These are phyloP conservation scores for Centella asiatica DNA, from an alignment of 129 eudicot species.

Conservation along the genomic window DNA sequence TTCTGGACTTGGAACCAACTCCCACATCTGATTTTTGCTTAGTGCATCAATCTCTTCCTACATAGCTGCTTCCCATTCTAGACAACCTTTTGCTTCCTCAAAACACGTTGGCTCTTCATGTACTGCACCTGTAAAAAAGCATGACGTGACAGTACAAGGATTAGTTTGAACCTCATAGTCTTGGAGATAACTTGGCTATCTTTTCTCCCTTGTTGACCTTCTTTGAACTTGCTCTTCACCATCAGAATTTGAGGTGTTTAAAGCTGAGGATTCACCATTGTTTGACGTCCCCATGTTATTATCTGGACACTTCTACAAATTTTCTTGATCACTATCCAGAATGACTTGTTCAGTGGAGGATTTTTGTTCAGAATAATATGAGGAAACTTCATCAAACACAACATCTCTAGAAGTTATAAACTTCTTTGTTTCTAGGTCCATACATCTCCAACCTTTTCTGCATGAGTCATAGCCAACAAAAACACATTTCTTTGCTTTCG, in stretches of 20 bases:
- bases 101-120: background rate
- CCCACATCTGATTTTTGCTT: too few relatives aligned
- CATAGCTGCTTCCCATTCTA: background rate
- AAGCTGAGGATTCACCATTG: background rate
- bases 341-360: too few relatives aligned
- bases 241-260: background rate
- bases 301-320: background rate
- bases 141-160: background rate
- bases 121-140: background rate
- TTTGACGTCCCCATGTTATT: background rate
- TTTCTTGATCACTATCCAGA: background rate
- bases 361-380: background rate
- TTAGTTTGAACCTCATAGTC: background rate
- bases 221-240: background rate
- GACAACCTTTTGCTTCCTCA: background rate
- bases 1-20: too few relatives aligned
- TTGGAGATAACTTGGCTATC: background rate
- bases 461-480: background rate
- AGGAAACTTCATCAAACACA: background rate
- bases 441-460: constrained; percentile 1
- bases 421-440: background rate
- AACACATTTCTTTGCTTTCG: too few relatives aligned
- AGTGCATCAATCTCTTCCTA: background rate
- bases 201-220: background rate
- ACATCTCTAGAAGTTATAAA: background rate